phyloP scores from a whole-genome alignment of 768 basidiomycete species.

The Mrakia blollopis region DNA sequence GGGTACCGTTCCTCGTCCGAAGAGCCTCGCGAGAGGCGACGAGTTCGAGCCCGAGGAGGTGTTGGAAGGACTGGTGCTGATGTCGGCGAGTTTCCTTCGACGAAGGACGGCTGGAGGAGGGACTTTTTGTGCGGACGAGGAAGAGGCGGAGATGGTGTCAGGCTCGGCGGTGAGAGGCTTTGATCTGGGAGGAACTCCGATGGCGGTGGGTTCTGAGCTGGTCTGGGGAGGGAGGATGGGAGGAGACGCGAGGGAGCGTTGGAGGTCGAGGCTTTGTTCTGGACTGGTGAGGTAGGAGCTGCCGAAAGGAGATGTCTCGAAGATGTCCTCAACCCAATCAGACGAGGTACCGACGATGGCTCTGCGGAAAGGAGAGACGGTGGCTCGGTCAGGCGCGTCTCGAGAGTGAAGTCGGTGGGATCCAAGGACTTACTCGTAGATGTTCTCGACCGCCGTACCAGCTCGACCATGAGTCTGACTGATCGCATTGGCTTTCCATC shows the following conservation, averaged over 20 bases:
- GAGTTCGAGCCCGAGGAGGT: neutral
- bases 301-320: neutral
- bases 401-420: neutral
- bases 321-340: constrained; percentile 29
- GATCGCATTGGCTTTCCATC: constrained; percentile 45
- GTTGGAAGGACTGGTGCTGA: neutral
- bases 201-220: neutral
- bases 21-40: constrained; percentile 22
- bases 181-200: neutral
- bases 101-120: neutral
- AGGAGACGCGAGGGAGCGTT: neutral
- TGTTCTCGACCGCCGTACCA: constrained; percentile 3
- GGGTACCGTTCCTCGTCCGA: neutral
- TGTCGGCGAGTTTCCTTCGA: neutral
- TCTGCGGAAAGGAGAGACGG: neutral
- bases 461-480: neutral
- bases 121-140: neutral
- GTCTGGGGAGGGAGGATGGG: constrained; percentile 13
- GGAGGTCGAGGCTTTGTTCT: neutral
- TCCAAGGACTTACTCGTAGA: constrained; percentile 11
- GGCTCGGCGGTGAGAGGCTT: neutral
- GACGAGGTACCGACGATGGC: constrained; percentile 14
- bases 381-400: neutral
- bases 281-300: neutral
- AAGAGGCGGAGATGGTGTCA: neutral